phyloP scores from a whole-genome alignment of 345 rosid genomes.

The Clarkia xantiana region DNA sequence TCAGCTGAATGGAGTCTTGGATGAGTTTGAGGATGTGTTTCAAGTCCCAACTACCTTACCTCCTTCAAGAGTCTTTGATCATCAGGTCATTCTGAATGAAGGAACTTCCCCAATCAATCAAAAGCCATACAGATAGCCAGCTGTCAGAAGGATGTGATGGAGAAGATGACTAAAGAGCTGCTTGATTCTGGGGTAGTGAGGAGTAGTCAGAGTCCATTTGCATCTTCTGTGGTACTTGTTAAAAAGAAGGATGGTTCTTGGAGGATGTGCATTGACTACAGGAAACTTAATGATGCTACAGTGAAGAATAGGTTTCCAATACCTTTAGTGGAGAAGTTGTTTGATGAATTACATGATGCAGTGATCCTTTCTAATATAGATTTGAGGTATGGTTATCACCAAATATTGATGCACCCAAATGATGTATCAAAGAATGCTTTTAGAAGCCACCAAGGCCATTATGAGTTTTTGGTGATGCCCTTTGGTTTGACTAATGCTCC shows the following conservation, averaged over 20 bases:
- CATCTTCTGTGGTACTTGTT: conserved; percentile 1
- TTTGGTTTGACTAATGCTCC: conserved; percentile 4
- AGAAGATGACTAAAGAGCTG: conserved; percentile 1
- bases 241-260: neutral
- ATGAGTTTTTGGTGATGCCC: neutral
- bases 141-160: neutral
- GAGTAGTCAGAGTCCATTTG: neutral
- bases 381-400: conserved; percentile 2
- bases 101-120: neutral
- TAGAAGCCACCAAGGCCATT: neutral
- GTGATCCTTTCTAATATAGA: neutral
- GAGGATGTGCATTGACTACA: too few species aligned
- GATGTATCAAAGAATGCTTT: too few species aligned
- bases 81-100: neutral
- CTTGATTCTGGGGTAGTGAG: neutral
- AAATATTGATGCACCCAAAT: too few species aligned
- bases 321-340: neutral
- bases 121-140: neutral
- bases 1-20: too few species aligned
- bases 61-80: neutral
- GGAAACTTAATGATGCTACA: too few species aligned
- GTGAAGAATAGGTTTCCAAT: conserved; percentile 2
- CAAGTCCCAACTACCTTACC: neutral
- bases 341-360: neutral
- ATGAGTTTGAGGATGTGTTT: neutral